Evolutionary conservation across 305 asterid species (phyloP), one percentile per base, ranked within the genome.

Genomic region (Fraxinus sp.): DNA sequence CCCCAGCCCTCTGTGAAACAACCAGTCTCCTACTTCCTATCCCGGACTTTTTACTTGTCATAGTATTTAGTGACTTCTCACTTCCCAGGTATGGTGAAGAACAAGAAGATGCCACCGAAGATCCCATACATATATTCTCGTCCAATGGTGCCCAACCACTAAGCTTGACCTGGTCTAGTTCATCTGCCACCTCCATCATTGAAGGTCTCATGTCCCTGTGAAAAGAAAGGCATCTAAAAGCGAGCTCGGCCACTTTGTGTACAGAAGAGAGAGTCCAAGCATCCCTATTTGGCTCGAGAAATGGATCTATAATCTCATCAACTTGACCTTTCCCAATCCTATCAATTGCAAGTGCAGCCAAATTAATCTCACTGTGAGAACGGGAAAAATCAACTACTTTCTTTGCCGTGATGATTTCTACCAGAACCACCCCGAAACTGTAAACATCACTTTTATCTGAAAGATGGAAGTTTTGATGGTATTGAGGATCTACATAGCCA

Each of bases 401-500:
- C 93, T 87, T 79, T 28, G 97, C 97, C 0, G 99, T 89, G 14
- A 96, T 91, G 76, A 95, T 95, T 86, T 96, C 99, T 11, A 95
- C 91, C 33, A 94, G 98, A 41, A 96, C 99, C 18, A 96, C 99
- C 4, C 98, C 98, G 3, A 96, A 94, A 64, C 99, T 96, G 87
- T 96, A 96, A 6, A 96, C 98, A 6, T 96, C 99, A 41, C 99
- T 96, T 80, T 95, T 96, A 77, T 96, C 99, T 3, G 99, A 96
- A 10, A 96, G 94, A 85, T 95, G 98, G 93, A 90, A 96, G 87
- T 93, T 96, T 85, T 95, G 99, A 70, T 96, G 99, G 79, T 96
- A 96, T 78, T 96, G 99, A 18, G 99, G 99, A 78, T 96, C 99
- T 1, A 96, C 88, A 72, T 96, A 96, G 57, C 99, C 99, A 0